Base-by-base conservation (phyloP, 768 basidiomycete species). In the Leccinum subgranulosum region DNA sequence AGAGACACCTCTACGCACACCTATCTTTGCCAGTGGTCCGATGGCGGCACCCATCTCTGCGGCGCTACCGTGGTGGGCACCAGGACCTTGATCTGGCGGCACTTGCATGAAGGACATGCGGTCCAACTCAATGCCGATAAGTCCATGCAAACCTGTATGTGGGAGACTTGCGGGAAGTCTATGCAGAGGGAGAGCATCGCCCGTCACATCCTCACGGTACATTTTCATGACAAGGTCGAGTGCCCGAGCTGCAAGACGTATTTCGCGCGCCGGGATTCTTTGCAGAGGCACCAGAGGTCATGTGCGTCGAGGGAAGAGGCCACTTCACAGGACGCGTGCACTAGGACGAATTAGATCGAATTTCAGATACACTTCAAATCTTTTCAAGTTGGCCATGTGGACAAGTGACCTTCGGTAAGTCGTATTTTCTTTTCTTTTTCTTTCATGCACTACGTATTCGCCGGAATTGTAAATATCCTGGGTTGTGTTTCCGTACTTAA, bases 121-220 rank as follows among this genome's bases (percentile, higher is more conserved):
- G n/a, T 61, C 21, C 46, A 15, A 3, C 39, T 53, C 29, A 60
- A 29, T 6, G 55, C 53, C 3, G 46, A 73, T 47, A 61, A 56
- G 55, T 25, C 51, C 11, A 2, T 0, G 1, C 53, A 51, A 27
- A 1, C 9, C 11, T 73, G 69, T 49, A 34, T 9, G 2, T 70
- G 69, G 71, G 51, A 46, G 2, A 12, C 0, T 0, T 70, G 71
- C 15, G 4, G 14, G n/a, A 66, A 45, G 12, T 11, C 14, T 34
- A 69, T 70, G 69, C 61, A 50, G 0, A 60, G 48, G 51, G 69
- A 73, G 19, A 73, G 69, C 51, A 61, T 70, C 2, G 3, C 61
- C 0, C 69, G 71, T 0, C 69, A 73, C 10, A 34, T 71, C 15
- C 57, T 69, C 9, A 43, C 64, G 0, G 60, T 73, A 1, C 71